These are phyloP conservation scores for Pyricularia grisea DNA, from an alignment of 2,329 filamentous ascomycete species.

Conservation along the genomic window DNA sequence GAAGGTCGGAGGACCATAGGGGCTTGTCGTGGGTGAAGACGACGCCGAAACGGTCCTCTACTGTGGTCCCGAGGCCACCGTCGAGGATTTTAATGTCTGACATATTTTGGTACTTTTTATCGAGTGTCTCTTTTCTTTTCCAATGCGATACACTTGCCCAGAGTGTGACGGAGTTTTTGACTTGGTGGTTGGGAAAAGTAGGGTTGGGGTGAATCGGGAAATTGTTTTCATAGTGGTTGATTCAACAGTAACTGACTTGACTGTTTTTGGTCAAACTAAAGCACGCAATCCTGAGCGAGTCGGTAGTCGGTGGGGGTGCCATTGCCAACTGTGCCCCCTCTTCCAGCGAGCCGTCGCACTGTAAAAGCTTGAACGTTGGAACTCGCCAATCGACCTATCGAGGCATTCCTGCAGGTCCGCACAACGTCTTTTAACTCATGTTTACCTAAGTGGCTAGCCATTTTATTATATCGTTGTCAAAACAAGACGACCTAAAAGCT, in stretches of 20 bases:
- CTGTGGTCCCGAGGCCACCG: slow-evolving; percentile 58
- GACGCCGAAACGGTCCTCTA: slow-evolving; percentile 46
- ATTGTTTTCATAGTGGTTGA: neutral
- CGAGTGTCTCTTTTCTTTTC: neutral
- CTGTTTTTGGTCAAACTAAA: neutral
- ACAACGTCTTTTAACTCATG: neutral
- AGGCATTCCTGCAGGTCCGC: neutral
- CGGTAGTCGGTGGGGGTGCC: neutral
- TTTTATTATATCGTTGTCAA: neutral
- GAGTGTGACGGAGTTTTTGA: neutral
- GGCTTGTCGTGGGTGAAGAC: slow-evolving; percentile 44
- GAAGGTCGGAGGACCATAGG: slow-evolving; percentile 59
- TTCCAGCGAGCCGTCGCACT: neutral
- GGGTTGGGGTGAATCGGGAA: neutral
- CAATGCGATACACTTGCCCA: neutral
- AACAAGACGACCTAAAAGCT: neutral
- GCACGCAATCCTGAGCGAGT: neutral
- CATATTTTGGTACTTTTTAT: neutral
- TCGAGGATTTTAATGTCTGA: slow-evolving; percentile 43
- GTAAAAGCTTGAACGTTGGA: neutral
- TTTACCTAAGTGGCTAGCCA: neutral
- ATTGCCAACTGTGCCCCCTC: neutral
- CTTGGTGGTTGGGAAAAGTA: neutral
- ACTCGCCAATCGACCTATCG: neutral
- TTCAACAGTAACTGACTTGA: neutral